Base-by-base conservation (phyloP, 768 basidiomycete species). In the Agaricus subrufescens region DNA sequence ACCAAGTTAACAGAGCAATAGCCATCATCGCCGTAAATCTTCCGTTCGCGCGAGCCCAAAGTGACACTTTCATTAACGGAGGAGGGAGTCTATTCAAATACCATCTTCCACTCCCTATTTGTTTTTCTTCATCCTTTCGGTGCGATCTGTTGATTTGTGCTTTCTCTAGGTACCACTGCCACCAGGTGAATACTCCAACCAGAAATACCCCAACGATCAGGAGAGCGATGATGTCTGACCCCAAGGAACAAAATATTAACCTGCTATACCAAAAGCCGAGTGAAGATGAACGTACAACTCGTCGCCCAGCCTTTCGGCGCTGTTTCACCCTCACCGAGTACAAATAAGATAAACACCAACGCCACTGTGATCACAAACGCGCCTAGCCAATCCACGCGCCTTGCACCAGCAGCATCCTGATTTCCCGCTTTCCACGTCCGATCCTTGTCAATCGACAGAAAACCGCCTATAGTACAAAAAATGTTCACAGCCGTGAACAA, bases 311-410 rank as follows among this genome's bases (percentile, higher is more conserved):
- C 76, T 3, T 82, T 46, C 0, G 80, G 74, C 0, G 84, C 87
- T 11, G 76, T 65, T 15, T 79, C 76, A 5, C 83, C 89, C 59
- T 89, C 81, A 47, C 85, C 82, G 3, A 94, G 77, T 0, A 85
- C 84, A 61, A 91, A 93, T 7, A 86, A 76, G 58, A 94, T 75
- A 0, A 93, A 69, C 1, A 87, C 79, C 31, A 93, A 70, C 0
- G 87, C 89, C 0, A 72, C 66, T 0, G 89, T 90, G 12, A 73
- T 69, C 14, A 93, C 67, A 14, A 77, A 67, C 0, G 86, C 87
- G 2, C 92, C 92, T 19, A 89, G 67, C 89, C 89, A 92, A 58
- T 94, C 92, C 0, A 93, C 76, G 0, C 84, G 74, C 26, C 73
- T 66, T 54, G 79, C 78, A 0, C 45, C 50, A 51, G 76, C 75